Evolutionary conservation across 75 land plant species (phyloP).

Genomic region (Gnetum montanum): DNA sequence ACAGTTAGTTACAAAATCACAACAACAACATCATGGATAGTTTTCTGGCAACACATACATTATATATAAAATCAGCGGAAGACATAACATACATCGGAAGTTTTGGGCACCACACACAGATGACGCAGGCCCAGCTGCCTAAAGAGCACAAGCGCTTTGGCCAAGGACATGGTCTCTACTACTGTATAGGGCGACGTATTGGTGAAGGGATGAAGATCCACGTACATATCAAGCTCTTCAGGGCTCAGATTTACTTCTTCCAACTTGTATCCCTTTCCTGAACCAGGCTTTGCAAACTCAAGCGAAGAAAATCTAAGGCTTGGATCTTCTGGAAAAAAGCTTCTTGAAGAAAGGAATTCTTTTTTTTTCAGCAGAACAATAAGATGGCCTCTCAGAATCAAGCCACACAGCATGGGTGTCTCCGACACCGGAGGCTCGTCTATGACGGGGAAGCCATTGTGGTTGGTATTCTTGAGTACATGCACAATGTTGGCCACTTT

Average conservation of each 20-base stretch:
- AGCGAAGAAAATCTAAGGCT: slow-evolving; percentile 20
- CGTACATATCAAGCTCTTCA: slow-evolving; percentile 81
- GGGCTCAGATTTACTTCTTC: slow-evolving; percentile 46
- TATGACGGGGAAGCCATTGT: slow-evolving; percentile 88
- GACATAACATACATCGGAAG: slow-evolving; percentile 29
- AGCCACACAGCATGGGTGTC: slow-evolving; percentile 54
- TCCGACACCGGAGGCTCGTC: slow-evolving; percentile 49
- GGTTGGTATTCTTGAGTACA: slow-evolving; percentile 45
- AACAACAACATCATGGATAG: too few relatives aligned
- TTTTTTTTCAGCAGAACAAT: slow-evolving; percentile 58
- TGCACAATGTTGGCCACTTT: slow-evolving; percentile 63
- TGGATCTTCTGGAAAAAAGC: not conserved
- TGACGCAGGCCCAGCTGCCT: slow-evolving; percentile 83
- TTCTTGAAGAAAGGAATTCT: slow-evolving; percentile 24
- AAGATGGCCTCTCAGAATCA: slow-evolving; percentile 75
- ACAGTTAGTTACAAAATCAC: not conserved
- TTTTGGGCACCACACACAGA: slow-evolving; percentile 80
- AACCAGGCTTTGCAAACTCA: slow-evolving; percentile 83
- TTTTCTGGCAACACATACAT: not conserved
- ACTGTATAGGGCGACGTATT: slow-evolving; percentile 94
- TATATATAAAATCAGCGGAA: not conserved
- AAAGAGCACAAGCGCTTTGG: slow-evolving; percentile 82
- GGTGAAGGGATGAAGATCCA: slow-evolving; percentile 76
- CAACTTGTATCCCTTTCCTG: slow-evolving; percentile 47
- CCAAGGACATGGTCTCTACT: slow-evolving; percentile 91